Evolutionary conservation across 768 basidiomycete genomes (phyloP), one percentile per base, ranked within the genome.

Genomic region (Tricholoma sp.): DNA sequence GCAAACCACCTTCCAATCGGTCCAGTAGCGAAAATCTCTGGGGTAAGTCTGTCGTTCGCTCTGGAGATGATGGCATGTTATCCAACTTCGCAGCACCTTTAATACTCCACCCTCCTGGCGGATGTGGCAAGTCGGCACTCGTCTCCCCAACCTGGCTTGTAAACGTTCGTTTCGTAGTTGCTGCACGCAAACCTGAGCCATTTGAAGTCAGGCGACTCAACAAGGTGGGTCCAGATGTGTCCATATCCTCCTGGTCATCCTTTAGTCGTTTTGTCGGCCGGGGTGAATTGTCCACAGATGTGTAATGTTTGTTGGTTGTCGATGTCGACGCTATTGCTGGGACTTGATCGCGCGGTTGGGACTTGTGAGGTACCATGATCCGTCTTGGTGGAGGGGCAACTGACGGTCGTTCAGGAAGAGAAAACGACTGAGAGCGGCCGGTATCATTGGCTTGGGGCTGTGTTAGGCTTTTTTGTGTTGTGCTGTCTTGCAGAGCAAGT

Each of bases 61-160:
- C 45, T 10, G 47, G 39, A 2, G 52, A 42, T 31, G 29, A 47
- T 42, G 59, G 53, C 45, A 17, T 52, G 12, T 47, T 49, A 49
- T 55, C 45, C 44, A 58, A 49, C 34, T 50, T 59, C 15, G 81
- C 82, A 24, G 82, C 82, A 51, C 82, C 82, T 61, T 77, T 81
- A 60, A 83, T 83, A 59, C 78, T 81, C 59, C 68, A 77, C 39
- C 79, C 81, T n/a, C 70, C 72, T 41, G 66, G 64, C 10, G 75
- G 74, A 59, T 62, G 50, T 9, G 42, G 42, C 29, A 33, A 29
- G 44, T 48, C 52, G 20, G 39, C 45, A 13, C 20, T 32, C 24
- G 18, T 52, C 28, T 55, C 51, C 29, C 28, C 39, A 59, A 50
- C 36, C 54, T 52, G 54, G 17, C 54, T 45, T 29, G 49, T n/a